A percentile compares a stretch with the other conserved stretches of the same genome.
phyloP scores from a whole-genome alignment of 2,329 filamentous ascomycete genomes.

The Geosmithia flava region DNA sequence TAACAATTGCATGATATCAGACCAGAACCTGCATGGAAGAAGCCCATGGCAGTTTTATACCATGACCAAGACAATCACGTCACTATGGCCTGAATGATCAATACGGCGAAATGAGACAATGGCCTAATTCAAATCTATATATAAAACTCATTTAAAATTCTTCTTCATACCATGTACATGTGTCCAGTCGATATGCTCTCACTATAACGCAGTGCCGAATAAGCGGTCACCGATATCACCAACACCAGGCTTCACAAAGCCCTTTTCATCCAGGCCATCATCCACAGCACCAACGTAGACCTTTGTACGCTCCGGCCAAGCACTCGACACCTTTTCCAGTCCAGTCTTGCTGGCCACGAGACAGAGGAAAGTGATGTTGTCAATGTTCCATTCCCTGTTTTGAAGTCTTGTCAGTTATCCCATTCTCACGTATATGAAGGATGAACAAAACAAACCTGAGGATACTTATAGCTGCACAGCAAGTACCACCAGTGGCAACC shows the following conservation, averaged over 20 bases:
- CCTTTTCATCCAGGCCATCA: slow-evolving; percentile 29
- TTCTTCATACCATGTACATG: no score
- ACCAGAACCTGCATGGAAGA: no score
- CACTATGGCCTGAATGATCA: slow-evolving; percentile 46
- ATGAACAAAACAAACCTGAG: slow-evolving; percentile 23
- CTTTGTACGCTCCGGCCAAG: slow-evolving; percentile 28
- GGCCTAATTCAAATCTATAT: no score
- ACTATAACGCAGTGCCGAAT: slow-evolving; percentile 27
- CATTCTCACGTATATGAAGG: no score
- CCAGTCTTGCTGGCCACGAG: slow-evolving; percentile 44
- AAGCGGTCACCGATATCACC: slow-evolving; percentile 41
- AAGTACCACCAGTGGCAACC: slow-evolving; percentile 56
- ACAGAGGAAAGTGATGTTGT: slow-evolving; percentile 43
- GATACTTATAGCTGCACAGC: slow-evolving; percentile 52
- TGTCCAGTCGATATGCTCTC: no score
- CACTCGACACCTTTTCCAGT: slow-evolving; percentile 36
- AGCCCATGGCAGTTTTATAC: slow-evolving; percentile 53
- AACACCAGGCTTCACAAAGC: slow-evolving; percentile 33
- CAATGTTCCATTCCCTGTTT: slow-evolving; percentile 49
- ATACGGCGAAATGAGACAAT: no score
- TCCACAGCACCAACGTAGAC: slow-evolving; percentile 31
- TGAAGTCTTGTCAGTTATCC: no score
- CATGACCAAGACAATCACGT: slow-evolving; percentile 84
- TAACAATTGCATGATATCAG: no score
- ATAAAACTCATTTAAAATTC: no score